Conservation (phyloP, 73 alveolate species). For the Diophrys appendiculata region DNA sequence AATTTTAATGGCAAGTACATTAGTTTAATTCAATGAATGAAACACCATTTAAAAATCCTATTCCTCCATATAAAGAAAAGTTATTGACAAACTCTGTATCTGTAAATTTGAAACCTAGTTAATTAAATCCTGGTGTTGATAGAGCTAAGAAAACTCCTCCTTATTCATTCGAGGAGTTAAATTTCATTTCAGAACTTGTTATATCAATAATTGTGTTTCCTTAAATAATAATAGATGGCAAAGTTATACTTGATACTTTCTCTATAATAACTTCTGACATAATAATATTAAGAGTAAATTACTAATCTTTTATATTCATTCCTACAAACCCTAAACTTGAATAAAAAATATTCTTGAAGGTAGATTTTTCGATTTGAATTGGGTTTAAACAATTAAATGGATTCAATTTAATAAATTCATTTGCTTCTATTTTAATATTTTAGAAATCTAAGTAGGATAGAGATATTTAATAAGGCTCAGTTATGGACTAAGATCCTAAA, state of each 20-base stretch:
- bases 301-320: background rate
- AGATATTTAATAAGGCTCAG: background rate
- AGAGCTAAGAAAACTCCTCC: background rate
- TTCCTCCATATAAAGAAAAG: background rate
- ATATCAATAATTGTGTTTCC: background rate
- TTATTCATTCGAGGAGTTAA: background rate
- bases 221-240: background rate
- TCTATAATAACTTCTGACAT: background rate
- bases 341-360: no score
- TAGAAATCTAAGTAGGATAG: background rate
- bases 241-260: background rate
- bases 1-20: background rate
- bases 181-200: background rate
- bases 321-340: background rate
- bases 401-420: background rate
- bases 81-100: background rate
- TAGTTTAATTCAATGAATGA: background rate
- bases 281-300: background rate
- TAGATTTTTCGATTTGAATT: background rate
- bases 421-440: background rate
- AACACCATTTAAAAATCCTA: background rate
- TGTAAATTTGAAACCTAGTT: background rate
- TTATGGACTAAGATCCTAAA: background rate
- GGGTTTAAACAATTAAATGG: background rate
- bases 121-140: background rate